Conservation (phyloP, 768 basidiomycete species). For the Rickenella mellea region DNA sequence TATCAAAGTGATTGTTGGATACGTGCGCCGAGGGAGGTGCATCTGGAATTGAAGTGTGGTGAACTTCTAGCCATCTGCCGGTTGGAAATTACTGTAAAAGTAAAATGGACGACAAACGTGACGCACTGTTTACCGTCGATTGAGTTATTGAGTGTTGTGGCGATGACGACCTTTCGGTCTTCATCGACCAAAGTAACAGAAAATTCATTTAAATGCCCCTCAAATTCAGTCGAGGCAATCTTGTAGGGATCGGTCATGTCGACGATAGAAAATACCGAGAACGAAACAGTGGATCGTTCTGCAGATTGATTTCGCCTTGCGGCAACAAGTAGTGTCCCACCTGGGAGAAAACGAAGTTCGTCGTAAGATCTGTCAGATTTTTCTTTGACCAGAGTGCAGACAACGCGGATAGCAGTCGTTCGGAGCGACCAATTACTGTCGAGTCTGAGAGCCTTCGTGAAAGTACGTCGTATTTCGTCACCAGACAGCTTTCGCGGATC, state of each 20-base stretch:
- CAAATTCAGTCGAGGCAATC: too few species aligned
- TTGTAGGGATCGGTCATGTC: too few species aligned
- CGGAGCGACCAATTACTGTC: background rate
- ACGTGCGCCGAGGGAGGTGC: too few species aligned
- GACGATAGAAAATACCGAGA: too few species aligned
- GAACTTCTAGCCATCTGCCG: too few species aligned
- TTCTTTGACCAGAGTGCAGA: background rate
- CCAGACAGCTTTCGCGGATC: background rate
- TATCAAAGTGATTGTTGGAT: too few species aligned
- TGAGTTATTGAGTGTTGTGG: too few species aligned
- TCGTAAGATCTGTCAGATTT: background rate
- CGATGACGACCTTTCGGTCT: too few species aligned
- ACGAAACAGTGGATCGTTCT: too few species aligned
- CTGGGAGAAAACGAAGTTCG: background rate
- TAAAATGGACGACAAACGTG: background rate
- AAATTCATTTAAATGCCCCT: too few species aligned
- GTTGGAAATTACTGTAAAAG: background rate
- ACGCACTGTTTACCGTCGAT: background rate
- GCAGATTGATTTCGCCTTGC: background rate
- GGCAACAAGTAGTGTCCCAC: background rate
- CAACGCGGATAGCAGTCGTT: background rate
- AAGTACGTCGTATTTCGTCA: background rate
- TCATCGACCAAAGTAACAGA: too few species aligned
- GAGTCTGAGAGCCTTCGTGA: background rate
- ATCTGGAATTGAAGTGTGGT: too few species aligned